Conservation (phyloP, 2,329 filamentous ascomycete genomes). For the Didymella glomerata region DNA sequence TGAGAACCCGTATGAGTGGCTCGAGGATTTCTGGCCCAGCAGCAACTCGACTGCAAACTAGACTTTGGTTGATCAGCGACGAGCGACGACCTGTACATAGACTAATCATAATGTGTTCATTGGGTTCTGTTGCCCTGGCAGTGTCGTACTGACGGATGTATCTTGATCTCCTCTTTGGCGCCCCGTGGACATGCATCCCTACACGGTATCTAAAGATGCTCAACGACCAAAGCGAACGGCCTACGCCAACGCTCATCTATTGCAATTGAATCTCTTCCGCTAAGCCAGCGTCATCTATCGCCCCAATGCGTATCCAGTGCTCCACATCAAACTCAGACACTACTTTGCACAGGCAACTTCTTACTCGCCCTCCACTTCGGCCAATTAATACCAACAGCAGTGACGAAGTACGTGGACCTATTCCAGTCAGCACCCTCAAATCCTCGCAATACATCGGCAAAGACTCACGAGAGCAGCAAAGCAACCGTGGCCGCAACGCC, state of each 20-base stretch:
- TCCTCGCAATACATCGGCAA: too few relatives aligned
- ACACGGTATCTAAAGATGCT: too few relatives aligned
- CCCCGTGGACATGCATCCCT: too few relatives aligned
- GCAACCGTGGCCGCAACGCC: conserved; percentile 11
- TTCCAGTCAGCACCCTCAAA: too few relatives aligned
- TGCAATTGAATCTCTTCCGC: too few relatives aligned
- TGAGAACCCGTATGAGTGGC: conserved; percentile 35
- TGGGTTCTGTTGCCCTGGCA: too few relatives aligned
- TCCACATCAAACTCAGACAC: background rate
- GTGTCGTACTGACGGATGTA: too few relatives aligned
- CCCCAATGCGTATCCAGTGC: too few relatives aligned
- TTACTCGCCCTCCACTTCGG: background rate
- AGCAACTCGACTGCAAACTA: conserved; percentile 5
- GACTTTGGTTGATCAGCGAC: background rate
- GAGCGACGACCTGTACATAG: background rate
- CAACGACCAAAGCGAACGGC: too few relatives aligned
- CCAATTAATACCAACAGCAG: background rate
- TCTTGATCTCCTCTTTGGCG: too few relatives aligned
- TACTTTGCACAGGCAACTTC: background rate
- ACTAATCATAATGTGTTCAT: background rate
- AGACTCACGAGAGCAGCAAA: background rate
- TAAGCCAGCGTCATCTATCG: too few relatives aligned
- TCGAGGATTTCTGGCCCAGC: conserved; percentile 33
- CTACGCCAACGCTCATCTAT: too few relatives aligned
- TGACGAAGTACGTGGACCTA: background rate